phyloP scores from a whole-genome alignment of 1,284 basidiomycete genomes.

The Calocybe gambosa region DNA sequence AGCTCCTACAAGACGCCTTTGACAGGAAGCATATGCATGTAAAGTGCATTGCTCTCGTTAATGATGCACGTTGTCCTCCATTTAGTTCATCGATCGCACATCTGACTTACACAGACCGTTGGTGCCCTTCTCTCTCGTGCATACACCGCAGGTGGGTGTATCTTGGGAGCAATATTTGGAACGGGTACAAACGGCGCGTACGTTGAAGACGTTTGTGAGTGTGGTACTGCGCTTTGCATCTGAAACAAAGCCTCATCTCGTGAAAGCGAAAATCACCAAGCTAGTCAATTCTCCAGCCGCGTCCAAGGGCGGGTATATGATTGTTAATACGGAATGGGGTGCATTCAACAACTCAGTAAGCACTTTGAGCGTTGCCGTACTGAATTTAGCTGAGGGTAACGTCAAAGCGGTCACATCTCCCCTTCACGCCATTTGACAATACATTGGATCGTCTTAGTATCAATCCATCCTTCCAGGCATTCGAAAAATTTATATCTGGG shows the following conservation, averaged over 20 bases:
- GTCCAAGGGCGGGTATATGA: slow-evolving; percentile 72
- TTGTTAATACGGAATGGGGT: slow-evolving; percentile 98
- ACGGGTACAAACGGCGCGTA: slow-evolving; percentile 99
- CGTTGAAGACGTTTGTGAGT: slow-evolving; percentile 72
- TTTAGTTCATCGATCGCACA: not conserved
- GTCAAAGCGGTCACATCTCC: slow-evolving; percentile 75
- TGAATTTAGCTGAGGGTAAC: not conserved
- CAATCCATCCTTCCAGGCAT: slow-evolving; percentile 90
- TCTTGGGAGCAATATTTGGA: slow-evolving; percentile 92
- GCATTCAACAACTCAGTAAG: slow-evolving; percentile 86
- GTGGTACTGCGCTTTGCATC: not conserved
- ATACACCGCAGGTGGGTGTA: slow-evolving; percentile 85
- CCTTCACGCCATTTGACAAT: slow-evolving; percentile 91
- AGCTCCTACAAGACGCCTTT: slow-evolving; percentile 89
- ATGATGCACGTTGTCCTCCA: slow-evolving; percentile 64
- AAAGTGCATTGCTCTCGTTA: slow-evolving; percentile 90
- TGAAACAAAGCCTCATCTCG: not conserved
- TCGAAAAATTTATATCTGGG: slow-evolving; percentile 98
- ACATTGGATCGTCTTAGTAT: slow-evolving; percentile 90
- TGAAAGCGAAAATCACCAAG: slow-evolving; percentile 71
- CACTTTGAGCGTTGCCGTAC: slow-evolving; percentile 4
- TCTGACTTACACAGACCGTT: slow-evolving; percentile 62
- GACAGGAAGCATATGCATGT: slow-evolving; percentile 93
- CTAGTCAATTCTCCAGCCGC: slow-evolving; percentile 58
- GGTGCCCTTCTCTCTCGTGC: slow-evolving; percentile 90